Conservation (phyloP, 2,329 filamentous ascomycete species). For the Fusarium tanahbumbuense region DNA sequence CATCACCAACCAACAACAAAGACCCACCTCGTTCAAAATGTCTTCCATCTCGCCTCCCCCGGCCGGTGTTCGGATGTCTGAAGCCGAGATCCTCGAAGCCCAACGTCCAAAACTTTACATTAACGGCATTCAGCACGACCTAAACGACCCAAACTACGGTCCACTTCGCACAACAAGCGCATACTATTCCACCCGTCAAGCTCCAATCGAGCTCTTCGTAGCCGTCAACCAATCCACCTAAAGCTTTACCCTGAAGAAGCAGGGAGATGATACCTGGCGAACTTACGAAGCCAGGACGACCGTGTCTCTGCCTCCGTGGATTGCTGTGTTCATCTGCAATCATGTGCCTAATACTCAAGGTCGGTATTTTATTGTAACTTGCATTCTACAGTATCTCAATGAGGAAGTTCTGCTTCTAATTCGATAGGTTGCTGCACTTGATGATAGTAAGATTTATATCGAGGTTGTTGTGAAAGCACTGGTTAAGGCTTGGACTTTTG, state of each 20-base stretch:
- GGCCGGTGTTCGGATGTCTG: not conserved
- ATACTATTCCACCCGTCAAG: not conserved
- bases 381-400: rapidly evolving
- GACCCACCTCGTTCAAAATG: not conserved
- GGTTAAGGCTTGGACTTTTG: too few species aligned
- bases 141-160: not conserved
- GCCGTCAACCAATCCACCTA: not conserved
- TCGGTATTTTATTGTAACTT: rapidly evolving
- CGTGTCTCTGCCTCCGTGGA: not conserved
- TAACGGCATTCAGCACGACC: not conserved
- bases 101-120: not conserved
- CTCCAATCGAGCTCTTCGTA: not conserved
- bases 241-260: rapidly evolving
- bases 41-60: rapidly evolving
- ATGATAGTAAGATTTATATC: too few species aligned
- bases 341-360: rapidly evolving
- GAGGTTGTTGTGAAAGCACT: too few species aligned
- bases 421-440: rapidly evolving
- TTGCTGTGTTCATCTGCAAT: rapidly evolving
- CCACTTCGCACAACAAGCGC: not conserved
- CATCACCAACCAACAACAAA: rapidly evolving
- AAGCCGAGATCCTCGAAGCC: not conserved
- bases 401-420: not conserved
- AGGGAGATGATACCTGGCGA: rapidly evolving
- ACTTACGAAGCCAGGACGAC: not conserved